Evolutionary conservation across 1,284 basidiomycete species (phyloP).

Genomic region (Bothia castanella): DNA sequence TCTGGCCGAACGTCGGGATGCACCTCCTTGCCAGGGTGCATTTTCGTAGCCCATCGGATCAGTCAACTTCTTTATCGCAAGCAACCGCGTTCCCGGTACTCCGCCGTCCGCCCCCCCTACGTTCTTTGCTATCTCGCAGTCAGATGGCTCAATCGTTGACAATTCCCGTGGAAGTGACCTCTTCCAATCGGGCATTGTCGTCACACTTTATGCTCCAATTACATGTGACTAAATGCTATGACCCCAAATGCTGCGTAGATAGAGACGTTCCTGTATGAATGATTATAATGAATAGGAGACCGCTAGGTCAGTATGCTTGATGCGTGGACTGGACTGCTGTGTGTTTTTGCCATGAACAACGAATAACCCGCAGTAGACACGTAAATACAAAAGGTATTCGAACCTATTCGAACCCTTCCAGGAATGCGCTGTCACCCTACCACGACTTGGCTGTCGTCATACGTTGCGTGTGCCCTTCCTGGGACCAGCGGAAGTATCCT

Average conservation of each 20-base stretch:
- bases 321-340: not conserved
- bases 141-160: conserved; percentile 6
- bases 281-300: conserved; percentile 22
- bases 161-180: conserved; percentile 2
- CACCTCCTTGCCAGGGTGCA: conserved; percentile 10
- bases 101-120: not conserved
- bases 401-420: no score
- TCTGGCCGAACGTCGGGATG: conserved; percentile 13
- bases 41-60: conserved; percentile 4
- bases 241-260: conserved; percentile 12
- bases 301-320: not conserved
- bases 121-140: conserved; percentile 4
- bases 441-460: conserved; percentile 4
- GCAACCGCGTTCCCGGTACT: conserved; percentile 13
- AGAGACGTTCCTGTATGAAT: conserved; percentile 17
- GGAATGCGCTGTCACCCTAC: no score
- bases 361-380: no score
- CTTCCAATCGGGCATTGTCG: conserved; percentile 8
- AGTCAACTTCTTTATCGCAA: conserved; percentile 17
- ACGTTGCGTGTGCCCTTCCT: conserved; percentile 21
- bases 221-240: conserved; percentile 13
- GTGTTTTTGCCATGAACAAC: not conserved
- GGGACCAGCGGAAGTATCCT: conserved; percentile 19
- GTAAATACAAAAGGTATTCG: no score
- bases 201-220: conserved; percentile 26